Evolutionary conservation across 2,329 filamentous ascomycete species (phyloP).

Genomic region (Lomentospora prolificans): DNA sequence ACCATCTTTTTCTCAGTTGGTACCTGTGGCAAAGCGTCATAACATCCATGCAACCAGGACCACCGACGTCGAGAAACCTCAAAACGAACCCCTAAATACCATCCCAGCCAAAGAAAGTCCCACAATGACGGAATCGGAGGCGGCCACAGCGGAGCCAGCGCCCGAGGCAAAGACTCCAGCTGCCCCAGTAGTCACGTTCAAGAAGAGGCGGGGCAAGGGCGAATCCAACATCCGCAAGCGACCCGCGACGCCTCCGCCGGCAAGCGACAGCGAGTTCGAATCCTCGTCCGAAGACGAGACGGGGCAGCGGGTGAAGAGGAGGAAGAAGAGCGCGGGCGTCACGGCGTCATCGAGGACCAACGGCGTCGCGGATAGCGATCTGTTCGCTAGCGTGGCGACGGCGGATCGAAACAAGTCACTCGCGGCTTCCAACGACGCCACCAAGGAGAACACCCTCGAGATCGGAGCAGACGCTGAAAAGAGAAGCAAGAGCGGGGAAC

Average conservation of each 20-base stretch:
- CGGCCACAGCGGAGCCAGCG: background rate
- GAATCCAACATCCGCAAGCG: background rate
- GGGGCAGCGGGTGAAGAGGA: background rate
- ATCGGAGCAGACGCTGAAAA: slow-evolving; percentile 44
- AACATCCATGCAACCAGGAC: too few species aligned
- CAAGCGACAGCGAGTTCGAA: background rate
- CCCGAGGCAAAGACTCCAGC: background rate
- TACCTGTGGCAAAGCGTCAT: too few species aligned
- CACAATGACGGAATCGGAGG: background rate
- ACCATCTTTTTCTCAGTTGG: too few species aligned
- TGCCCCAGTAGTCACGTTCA: background rate
- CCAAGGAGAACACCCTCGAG: slow-evolving; percentile 41
- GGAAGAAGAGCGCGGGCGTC: slow-evolving; percentile 1
- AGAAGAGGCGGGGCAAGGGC: background rate
- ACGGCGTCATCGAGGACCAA: background rate
- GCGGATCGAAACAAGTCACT: slow-evolving; percentile 55
- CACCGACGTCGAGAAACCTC: too few species aligned
- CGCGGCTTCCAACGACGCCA: slow-evolving; percentile 71
- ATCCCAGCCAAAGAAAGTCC: background rate
- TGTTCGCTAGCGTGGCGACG: slow-evolving; percentile 43
- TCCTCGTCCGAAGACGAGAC: background rate
- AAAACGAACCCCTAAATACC: too few species aligned
- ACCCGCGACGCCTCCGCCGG: background rate
- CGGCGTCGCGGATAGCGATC: slow-evolving; percentile 15
- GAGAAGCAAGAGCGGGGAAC: background rate